Conservation (phyloP, 257 asterid species). For the Solanum neorickii region DNA sequence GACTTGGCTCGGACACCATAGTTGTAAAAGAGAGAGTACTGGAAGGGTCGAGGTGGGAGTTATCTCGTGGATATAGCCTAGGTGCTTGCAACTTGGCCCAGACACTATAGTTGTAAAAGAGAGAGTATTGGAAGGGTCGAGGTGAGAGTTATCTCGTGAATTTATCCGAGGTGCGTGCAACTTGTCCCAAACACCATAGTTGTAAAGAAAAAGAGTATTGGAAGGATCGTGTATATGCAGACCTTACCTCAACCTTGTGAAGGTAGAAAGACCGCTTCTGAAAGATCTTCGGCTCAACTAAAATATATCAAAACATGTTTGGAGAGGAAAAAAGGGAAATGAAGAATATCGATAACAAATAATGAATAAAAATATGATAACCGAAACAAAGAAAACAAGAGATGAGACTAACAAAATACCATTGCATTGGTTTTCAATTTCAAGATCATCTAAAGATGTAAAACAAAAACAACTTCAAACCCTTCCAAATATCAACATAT, state of each 20-base stretch:
- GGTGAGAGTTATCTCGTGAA: too few species aligned
- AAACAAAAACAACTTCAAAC: neutral
- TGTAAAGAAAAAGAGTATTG: neutral
- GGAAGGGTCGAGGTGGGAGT: too few species aligned
- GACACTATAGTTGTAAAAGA: too few species aligned
- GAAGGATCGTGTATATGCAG: neutral
- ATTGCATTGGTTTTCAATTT: neutral
- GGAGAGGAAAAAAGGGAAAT: neutral
- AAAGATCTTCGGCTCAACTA: neutral
- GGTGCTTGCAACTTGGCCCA: too few species aligned
- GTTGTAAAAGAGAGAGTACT: too few species aligned
- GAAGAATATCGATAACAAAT: neutral
- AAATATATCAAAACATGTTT: neutral
- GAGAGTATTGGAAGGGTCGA: too few species aligned
- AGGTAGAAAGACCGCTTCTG: rapidly evolving
- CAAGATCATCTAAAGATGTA: neutral
- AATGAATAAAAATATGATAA: neutral
- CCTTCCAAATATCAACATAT: neutral
- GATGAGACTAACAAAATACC: neutral
- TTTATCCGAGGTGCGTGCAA: too few species aligned
- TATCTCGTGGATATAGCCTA: too few species aligned
- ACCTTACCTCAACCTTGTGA: neutral
- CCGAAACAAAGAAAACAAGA: neutral
- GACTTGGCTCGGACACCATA: too few species aligned
- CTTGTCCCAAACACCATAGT: too few species aligned